These are phyloP conservation scores for Plectosphaerella sp. DNA, from an alignment of 2,329 filamentous ascomycete species.

Conservation along the genomic window DNA sequence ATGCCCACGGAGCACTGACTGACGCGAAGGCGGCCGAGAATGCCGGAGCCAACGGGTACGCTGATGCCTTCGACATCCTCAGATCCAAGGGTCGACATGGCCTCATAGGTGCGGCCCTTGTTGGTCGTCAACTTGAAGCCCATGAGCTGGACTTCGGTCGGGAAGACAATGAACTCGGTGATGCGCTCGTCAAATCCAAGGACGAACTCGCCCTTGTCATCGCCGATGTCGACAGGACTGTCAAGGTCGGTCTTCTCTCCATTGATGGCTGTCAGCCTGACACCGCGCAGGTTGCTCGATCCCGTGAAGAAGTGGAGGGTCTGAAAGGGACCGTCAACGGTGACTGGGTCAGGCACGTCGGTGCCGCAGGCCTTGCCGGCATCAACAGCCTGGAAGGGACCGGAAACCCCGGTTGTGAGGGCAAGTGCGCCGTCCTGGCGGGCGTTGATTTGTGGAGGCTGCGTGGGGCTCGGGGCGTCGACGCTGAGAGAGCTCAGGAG, in stretches of 20 bases:
- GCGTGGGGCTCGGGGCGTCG: background rate
- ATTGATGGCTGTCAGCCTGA: constrained; percentile 1
- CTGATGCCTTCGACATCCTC: background rate
- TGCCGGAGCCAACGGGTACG: constrained; percentile 7
- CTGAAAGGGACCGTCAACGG: constrained; percentile 3
- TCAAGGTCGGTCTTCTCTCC: constrained; percentile 5
- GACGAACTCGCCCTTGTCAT: constrained; percentile 3
- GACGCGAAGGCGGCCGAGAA: constrained; percentile 8
- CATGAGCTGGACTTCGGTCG: background rate
- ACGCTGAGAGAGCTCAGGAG: constrained; percentile 2
- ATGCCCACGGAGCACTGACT: constrained; percentile 6
- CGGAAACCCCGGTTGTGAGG: background rate
- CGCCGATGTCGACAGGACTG: background rate
- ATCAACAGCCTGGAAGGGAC: constrained; percentile 4
- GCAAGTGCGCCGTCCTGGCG: background rate
- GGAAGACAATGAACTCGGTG: constrained; percentile 2
- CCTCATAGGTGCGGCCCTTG: constrained; percentile 1
- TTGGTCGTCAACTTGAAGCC: constrained; percentile 8
- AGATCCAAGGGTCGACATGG: background rate
- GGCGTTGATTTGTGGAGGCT: background rate
- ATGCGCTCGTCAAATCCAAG: constrained; percentile 4
- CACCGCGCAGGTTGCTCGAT: constrained; percentile 4
- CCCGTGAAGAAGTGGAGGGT: constrained; percentile 5
- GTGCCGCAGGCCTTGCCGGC: constrained; percentile 2
- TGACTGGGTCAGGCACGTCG: background rate